Evolutionary conservation across 2,329 filamentous ascomycete genomes (phyloP).

Genomic region (Pseudogymnoascus sp.): DNA sequence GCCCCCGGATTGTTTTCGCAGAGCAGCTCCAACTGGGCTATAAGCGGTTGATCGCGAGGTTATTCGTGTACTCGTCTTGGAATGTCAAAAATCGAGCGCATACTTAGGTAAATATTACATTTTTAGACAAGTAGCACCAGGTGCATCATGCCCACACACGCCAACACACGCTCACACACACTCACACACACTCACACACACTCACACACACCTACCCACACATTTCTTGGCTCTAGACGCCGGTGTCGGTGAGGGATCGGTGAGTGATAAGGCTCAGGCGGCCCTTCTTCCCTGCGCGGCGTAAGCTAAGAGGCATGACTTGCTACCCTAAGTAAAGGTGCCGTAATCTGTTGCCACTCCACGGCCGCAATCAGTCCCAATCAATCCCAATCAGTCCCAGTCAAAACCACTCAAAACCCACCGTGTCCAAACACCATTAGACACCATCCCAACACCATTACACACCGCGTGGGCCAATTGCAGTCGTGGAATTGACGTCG

Average conservation of each 20-base stretch:
- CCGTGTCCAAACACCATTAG: not conserved
- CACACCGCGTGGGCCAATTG: not conserved
- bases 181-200: too few species aligned
- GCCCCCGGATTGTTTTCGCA: slow-evolving; percentile 1
- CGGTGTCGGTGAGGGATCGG: slow-evolving; percentile 4
- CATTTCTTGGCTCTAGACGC: not conserved
- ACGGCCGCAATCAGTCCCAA: not conserved
- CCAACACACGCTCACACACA: too few species aligned
- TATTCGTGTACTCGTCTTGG: not conserved
- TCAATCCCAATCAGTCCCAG: slow-evolving; percentile 4
- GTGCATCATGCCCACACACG: too few species aligned
- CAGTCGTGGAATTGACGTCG: not conserved
- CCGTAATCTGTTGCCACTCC: slow-evolving; percentile 2
- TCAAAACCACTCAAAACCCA: slow-evolving; percentile 5
- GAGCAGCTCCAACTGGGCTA: not conserved
- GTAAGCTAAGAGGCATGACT: not conserved
- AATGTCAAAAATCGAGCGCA: not conserved
- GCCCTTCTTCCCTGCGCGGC: not conserved
- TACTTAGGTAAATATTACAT: slow-evolving; percentile 4
- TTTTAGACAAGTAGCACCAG: not conserved
- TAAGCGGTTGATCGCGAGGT: slow-evolving; percentile 5
- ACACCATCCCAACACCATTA: not conserved
- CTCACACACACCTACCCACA: not conserved
- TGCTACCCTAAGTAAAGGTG: not conserved
- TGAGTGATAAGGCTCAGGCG: slow-evolving; percentile 5